phyloP scores from a whole-genome alignment of 2,329 filamentous ascomycete species.

The Reticulascus tulasneorum region DNA sequence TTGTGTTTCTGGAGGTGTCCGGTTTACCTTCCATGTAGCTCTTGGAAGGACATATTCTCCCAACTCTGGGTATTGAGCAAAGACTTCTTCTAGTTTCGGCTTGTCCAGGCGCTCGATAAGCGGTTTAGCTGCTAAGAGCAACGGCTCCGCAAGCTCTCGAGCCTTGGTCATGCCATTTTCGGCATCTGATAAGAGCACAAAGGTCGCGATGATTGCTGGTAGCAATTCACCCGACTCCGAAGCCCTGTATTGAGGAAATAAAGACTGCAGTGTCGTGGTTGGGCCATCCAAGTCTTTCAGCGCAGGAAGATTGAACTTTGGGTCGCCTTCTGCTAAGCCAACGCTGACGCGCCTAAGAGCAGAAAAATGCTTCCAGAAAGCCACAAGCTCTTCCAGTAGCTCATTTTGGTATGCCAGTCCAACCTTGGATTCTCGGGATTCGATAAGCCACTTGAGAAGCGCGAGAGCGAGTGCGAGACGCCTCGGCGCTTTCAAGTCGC shows the following conservation, averaged over 20 bases:
- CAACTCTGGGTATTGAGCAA: slow-evolving; percentile 4
- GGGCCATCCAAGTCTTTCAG: slow-evolving; percentile 21
- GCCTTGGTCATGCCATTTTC: not conserved
- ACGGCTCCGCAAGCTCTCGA: slow-evolving; percentile 1
- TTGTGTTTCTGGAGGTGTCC: slow-evolving; percentile 2
- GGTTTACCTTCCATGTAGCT: slow-evolving; percentile 8
- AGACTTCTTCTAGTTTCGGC: slow-evolving; percentile 4
- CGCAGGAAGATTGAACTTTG: slow-evolving; percentile 26
- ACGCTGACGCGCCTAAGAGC: slow-evolving; percentile 24
- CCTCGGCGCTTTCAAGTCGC: not conserved
- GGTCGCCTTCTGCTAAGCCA: slow-evolving; percentile 2
- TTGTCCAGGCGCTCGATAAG: slow-evolving; percentile 11
- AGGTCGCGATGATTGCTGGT: slow-evolving; percentile 11
- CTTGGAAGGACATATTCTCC: slow-evolving; percentile 11
- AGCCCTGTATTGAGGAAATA: no score
- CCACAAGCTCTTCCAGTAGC: slow-evolving; percentile 23
- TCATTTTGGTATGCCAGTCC: not conserved
- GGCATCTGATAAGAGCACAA: slow-evolving; percentile 10
- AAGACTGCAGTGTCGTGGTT: no score
- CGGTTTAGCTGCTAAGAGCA: slow-evolving; percentile 4
- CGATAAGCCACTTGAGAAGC: slow-evolving; percentile 2
- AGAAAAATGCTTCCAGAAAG: slow-evolving; percentile 33
- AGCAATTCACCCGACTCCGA: no score
- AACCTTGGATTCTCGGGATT: not conserved
- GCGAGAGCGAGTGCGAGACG: slow-evolving; percentile 6